Conservation (phyloP, 371 early-diverging fungal species). For the Syncephalastrum monosporum region DNA sequence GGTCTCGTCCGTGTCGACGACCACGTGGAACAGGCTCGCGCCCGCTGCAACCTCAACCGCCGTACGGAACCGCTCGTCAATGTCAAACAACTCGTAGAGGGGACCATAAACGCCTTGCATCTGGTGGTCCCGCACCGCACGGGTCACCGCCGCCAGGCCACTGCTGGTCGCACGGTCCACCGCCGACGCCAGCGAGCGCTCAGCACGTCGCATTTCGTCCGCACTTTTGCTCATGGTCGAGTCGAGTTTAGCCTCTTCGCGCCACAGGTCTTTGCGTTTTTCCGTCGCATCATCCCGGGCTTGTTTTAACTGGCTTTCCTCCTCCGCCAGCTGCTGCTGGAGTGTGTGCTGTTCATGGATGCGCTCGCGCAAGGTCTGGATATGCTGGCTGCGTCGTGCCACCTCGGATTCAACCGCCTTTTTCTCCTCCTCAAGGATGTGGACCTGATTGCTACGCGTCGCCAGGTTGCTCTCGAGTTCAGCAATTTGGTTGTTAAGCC, state of each 20-base stretch:
- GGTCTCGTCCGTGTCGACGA: slow-evolving; percentile 93
- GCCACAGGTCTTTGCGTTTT: slow-evolving; percentile 85
- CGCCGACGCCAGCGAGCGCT: slow-evolving; percentile 68
- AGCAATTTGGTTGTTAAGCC: slow-evolving; percentile 69
- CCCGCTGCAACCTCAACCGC: slow-evolving; percentile 95
- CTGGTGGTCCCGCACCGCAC: slow-evolving; percentile 62
- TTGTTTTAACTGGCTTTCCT: slow-evolving; percentile 23
- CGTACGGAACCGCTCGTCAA: slow-evolving; percentile 77
- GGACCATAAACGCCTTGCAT: slow-evolving; percentile 88
- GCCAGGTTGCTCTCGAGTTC: slow-evolving; percentile 53
- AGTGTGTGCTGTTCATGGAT: slow-evolving; percentile 36
- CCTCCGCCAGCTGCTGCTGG: slow-evolving; percentile 29
- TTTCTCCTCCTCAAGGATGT: slow-evolving; percentile 21
- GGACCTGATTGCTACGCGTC: slow-evolving; percentile 51
- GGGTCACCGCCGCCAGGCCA: slow-evolving; percentile 73
- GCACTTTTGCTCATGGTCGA: slow-evolving; percentile 63
- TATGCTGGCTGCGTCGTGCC: slow-evolving; percentile 17
- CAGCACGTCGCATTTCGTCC: slow-evolving; percentile 77
- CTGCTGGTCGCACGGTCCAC: slow-evolving; percentile 79
- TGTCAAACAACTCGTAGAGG: slow-evolving; percentile 88
- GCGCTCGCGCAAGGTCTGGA: slow-evolving; percentile 45
- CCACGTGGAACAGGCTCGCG: slow-evolving; percentile 92
- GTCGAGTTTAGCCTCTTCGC: slow-evolving; percentile 82
- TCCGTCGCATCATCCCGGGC: slow-evolving; percentile 70
- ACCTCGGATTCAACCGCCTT: slow-evolving; percentile 28